phyloP scores from a whole-genome alignment of 495 filamentous ascomycete genomes.

The Annulohypoxylon moriforme region DNA sequence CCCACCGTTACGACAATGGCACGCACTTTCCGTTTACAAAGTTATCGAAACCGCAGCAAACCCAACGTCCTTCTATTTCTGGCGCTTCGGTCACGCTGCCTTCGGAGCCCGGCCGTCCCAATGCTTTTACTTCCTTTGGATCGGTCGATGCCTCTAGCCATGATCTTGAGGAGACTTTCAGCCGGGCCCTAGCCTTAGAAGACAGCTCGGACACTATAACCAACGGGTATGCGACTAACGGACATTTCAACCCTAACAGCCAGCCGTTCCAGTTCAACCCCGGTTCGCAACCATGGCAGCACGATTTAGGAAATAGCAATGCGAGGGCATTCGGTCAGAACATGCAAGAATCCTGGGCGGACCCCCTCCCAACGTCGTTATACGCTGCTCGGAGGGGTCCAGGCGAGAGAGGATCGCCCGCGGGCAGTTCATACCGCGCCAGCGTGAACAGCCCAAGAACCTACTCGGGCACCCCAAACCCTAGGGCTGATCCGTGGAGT shows the following conservation, averaged over 20 bases:
- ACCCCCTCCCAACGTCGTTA: background rate
- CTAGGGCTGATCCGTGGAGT: conserved; percentile 52
- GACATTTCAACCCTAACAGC: conserved; percentile 28
- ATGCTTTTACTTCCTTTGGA: conserved; percentile 17
- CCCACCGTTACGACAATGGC: conserved; percentile 30
- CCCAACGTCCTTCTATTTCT: conserved; percentile 42
- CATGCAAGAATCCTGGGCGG: conserved; percentile 36
- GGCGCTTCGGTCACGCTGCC: conserved; percentile 22
- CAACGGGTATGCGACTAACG: conserved; percentile 21
- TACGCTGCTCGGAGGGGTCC: conserved; percentile 27
- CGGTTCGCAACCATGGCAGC: conserved; percentile 53
- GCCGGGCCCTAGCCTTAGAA: conserved; percentile 26
- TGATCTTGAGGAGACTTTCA: conserved; percentile 35
- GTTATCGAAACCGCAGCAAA: conserved; percentile 8
- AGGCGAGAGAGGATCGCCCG: conserved; percentile 59
- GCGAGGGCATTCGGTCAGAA: conserved; percentile 25
- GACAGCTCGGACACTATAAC: conserved; percentile 19
- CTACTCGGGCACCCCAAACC: conserved; percentile 62
- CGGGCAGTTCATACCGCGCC: conserved; percentile 64
- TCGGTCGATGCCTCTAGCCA: conserved; percentile 27
- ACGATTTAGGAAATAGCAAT: conserved; percentile 39
- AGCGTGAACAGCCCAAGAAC: conserved; percentile 70
- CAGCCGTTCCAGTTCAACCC: conserved; percentile 53
- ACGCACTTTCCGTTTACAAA: conserved; percentile 34
- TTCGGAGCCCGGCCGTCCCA: conserved; percentile 30